Evolutionary conservation across 768 basidiomycete genomes (phyloP).

Genomic region (Mycena alexandri): DNA sequence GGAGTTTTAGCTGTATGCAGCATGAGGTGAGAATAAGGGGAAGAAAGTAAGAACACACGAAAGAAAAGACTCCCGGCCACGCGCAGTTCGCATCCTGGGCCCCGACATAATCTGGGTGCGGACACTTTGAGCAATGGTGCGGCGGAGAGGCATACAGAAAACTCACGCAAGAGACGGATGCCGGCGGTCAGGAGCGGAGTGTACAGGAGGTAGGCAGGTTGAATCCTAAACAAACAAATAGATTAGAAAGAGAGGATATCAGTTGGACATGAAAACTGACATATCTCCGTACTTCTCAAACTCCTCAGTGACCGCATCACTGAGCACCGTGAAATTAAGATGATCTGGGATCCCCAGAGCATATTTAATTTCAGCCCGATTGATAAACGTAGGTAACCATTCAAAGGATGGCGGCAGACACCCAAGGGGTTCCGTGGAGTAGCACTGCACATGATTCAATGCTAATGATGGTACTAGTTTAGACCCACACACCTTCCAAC

Average conservation of each 20-base stretch:
- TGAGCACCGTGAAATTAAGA: conserved; percentile 36
- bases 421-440: conserved; percentile 16
- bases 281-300: conserved; percentile 38
- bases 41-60: conserved; percentile 22
- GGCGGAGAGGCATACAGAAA: not conserved
- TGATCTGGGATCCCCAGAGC: conserved; percentile 38
- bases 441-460: conserved; percentile 4
- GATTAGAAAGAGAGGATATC: not conserved
- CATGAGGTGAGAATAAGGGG: not conserved
- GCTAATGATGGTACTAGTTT: not conserved
- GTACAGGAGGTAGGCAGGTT: conserved; percentile 41
- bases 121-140: not conserved
- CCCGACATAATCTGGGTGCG: conserved; percentile 46
- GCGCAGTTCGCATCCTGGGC: conserved; percentile 45
- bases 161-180: conserved; percentile 46
- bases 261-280: conserved; percentile 23
- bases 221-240: conserved; percentile 4
- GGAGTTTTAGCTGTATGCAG: conserved; percentile 39
- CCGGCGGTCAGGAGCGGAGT: conserved; percentile 44
- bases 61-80: conserved; percentile 45
- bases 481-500: conserved; percentile 33
- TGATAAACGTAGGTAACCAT: conserved; percentile 41
- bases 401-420: conserved; percentile 30
- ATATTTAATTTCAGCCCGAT: conserved; percentile 28
- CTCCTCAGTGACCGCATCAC: conserved; percentile 26